Base-by-base conservation (phyloP, 768 basidiomycete genomes). In the Rhodotorula toruloides region DNA sequence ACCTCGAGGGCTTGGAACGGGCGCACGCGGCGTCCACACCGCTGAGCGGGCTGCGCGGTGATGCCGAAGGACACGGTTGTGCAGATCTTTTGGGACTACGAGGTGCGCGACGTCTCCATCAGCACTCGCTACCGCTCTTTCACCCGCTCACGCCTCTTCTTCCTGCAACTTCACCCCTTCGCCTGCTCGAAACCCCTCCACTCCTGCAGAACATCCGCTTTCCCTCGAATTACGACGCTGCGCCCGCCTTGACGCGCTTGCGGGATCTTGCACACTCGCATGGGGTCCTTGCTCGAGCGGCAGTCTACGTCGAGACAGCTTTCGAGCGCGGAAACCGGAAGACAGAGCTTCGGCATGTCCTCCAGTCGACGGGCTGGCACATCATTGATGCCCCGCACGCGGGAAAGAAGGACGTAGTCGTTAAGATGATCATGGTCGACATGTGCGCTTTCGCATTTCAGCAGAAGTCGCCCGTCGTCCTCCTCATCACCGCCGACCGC, bases 381-480 rank as follows among this genome's bases (percentile, higher is more conserved):
- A 22, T 52, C 12, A 4, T 7, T 11, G 50, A 31, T 34, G 19
- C 10, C 29, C 32, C 29, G 50, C 50, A 52, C 19, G 50, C 13
- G 5, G 31, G 31, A 12, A 52, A 21, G 50, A 52, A 52, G 21
- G 50, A 52, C 32, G 50, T 52, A 29, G 50, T 22, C 31, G 50
- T 34, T 32, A 52, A 52, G 34, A 52, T 52, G 31, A 4, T 52
- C 50, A 52, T 52, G 50, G 22, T 22, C 31, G 50, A 52, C 50
- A 10, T 34, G 22, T 32, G 32, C 7, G 31, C 13, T 4, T 36
- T 19, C 17, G 50, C 50, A 11, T 32, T 52, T 17, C 9, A 6
- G 31, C 4, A 8, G 4, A 8, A 31, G 4, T 32, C 50, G 50
- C 12, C 29, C 11, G 32, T 34, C 7, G 50, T 52, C 7, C 32